These are phyloP conservation scores for Gautieria morchelliformis DNA, from an alignment of 768 basidiomycete species.

Conservation along the genomic window DNA sequence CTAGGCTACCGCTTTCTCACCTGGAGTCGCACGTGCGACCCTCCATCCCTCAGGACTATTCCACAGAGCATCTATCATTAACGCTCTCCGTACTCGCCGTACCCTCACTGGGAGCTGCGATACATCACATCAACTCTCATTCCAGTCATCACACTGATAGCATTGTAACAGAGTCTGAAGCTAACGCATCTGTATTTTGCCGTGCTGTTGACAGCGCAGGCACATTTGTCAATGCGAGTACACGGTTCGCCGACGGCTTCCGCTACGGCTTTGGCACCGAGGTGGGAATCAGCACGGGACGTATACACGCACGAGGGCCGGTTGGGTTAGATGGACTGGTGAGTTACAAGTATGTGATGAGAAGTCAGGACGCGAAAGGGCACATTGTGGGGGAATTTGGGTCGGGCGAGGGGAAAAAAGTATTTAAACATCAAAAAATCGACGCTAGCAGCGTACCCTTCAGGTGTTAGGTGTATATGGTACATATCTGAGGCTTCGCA, in stretches of 20 bases:
- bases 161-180: slow-evolving; percentile 77
- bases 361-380: slow-evolving; percentile 62
- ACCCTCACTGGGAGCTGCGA: slow-evolving; percentile 62
- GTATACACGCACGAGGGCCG: slow-evolving; percentile 93
- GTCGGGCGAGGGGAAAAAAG: slow-evolving; percentile 53
- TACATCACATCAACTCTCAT: slow-evolving; percentile 84
- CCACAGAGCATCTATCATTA: slow-evolving; percentile 81
- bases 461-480: slow-evolving; percentile 14
- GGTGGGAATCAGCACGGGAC: slow-evolving; percentile 94
- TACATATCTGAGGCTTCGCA: not conserved
- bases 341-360: slow-evolving; percentile 93
- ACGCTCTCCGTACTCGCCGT: slow-evolving; percentile 74
- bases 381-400: slow-evolving; percentile 88
- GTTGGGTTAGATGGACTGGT: slow-evolving; percentile 91
- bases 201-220: slow-evolving; percentile 87
- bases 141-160: slow-evolving; percentile 93
- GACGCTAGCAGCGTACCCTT: slow-evolving; percentile 38
- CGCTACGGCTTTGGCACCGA: slow-evolving; percentile 96
- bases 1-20: slow-evolving; percentile 19
- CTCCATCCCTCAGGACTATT: slow-evolving; percentile 58
- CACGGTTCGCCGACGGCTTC: slow-evolving; percentile 94
- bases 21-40: slow-evolving; percentile 30
- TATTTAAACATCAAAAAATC: slow-evolving; percentile 55
- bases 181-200: slow-evolving; percentile 63
- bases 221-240: slow-evolving; percentile 90